Base-by-base conservation (phyloP, 2,329 filamentous ascomycete species). In the Sclerotiophoma versabilis region DNA sequence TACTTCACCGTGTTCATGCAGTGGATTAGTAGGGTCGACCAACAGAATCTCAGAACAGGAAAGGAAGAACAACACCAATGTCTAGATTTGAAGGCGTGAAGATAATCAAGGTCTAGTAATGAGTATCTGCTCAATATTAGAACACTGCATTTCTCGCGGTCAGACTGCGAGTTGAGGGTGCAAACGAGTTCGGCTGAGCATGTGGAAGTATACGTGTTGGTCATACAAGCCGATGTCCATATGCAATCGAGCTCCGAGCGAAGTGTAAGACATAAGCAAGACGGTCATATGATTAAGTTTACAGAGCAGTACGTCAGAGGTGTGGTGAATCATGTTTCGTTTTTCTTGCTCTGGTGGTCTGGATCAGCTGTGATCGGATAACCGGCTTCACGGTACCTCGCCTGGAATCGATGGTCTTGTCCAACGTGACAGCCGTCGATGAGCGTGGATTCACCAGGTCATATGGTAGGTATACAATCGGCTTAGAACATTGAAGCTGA, bases 271-370 rank as follows among this genome's bases (percentile, higher is more conserved):
- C 43, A 42, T 22, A 26, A 32, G 29, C 30, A 26, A 32, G 14
- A 36, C 22, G 42, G 20, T 33, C 37, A 25, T 41, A 9, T 33
- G 29, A 19, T 29, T 14, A 2, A 20, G 9, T 11, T 41, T 9
- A 17, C 27, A 32, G 22, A 17, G 29, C 34, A 4, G 15, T 22
- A 42, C 29, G 26, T 42, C 23, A 30, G 43, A 30, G 30, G 8
- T 34, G 37, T 41, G 30, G 36, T 51, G 36, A 36, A 32, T 43
- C 50, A 54, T 47, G 37, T 48, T 54, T 54, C 44, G 30, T 54
- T 54, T 48, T 54, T 45, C 33, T 41, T 11, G 17, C 29, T n/a
- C 12, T 33, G 22, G 20, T 54, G 50, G n/a, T 48, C 50, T 54
- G n/a, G 38, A 38, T 42, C 26, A 22, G 25, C 30, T 43, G 17